Percentiles rank a stretch among this genome's conserved stretches.
Evolutionary conservation across 164 flowering plant species (phyloP).

Genomic region (Tinospora cordifolia): DNA sequence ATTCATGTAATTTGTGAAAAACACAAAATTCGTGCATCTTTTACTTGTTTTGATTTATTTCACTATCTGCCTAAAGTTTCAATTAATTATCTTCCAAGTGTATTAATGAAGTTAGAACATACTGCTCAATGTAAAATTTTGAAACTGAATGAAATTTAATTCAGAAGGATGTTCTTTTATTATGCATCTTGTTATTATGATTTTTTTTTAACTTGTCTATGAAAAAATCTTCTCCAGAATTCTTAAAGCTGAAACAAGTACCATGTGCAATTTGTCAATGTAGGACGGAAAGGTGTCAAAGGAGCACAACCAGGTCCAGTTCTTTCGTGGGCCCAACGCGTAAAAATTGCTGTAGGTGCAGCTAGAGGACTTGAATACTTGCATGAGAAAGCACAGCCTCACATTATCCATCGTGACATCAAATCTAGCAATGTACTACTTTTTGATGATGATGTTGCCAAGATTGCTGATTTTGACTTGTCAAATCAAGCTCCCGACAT

Average conservation of each 20-base stretch:
- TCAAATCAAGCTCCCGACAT: conserved; percentile 89
- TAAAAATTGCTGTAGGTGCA: conserved; percentile 88
- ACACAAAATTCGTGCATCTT: too few species aligned
- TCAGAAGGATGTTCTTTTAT: background rate
- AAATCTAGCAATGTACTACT: conserved; percentile 80
- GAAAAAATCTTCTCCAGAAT: background rate
- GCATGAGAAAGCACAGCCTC: conserved; percentile 78
- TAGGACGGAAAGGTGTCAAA: conserved; percentile 85
- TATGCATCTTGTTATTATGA: background rate
- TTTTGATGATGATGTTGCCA: conserved; percentile 77
- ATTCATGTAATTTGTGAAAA: background rate
- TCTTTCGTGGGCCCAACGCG: conserved; percentile 74
- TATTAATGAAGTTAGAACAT: background rate
- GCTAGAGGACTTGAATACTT: conserved; percentile 89
- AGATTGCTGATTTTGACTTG: conserved; percentile 84
- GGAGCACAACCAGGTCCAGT: conserved; percentile 90
- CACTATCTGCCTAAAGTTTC: background rate
- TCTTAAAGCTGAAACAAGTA: background rate
- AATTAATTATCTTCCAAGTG: background rate
- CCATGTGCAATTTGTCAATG: background rate
- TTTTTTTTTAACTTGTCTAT: background rate
- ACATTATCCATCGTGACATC: conserved; percentile 76
- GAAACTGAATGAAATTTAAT: background rate
- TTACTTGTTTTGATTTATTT: background rate
- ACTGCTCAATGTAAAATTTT: background rate